Evolutionary conservation across 106 monocot species (phyloP).

Genomic region (Apostasia ramifera): DNA sequence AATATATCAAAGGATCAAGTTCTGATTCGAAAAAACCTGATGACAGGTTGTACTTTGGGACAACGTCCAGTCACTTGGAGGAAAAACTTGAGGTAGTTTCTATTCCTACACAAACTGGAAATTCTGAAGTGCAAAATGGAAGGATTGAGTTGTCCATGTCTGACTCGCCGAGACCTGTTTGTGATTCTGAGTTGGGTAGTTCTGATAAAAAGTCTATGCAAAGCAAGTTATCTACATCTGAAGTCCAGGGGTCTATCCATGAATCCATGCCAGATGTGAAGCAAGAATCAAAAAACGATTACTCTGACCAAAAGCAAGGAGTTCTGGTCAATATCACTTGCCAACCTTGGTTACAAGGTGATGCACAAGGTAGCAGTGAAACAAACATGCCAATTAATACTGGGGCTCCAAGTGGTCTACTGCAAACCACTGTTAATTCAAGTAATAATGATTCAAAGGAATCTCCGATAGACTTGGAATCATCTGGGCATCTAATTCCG

Average conservation of each 20-base stretch:
- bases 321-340: slow-evolving; percentile 1
- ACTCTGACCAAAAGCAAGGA: slow-evolving; percentile 2
- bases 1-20: slow-evolving; percentile 6
- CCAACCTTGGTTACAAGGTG: slow-evolving; percentile 13
- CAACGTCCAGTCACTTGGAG: slow-evolving; percentile 7
- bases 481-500: slow-evolving; percentile 1
- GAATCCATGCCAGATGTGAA: slow-evolving; percentile 13
- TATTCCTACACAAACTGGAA: slow-evolving; percentile 16
- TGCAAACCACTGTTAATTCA: slow-evolving; percentile 1
- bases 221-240: slow-evolving; percentile 11
- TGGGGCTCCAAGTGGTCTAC: slow-evolving; percentile 15
- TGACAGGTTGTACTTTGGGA: slow-evolving; percentile 4
- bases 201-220: slow-evolving; percentile 2
- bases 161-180: neutral
- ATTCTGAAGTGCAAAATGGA: slow-evolving; percentile 7
- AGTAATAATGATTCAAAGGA: slow-evolving; percentile 17
- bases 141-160: neutral
- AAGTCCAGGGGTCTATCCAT: slow-evolving; percentile 13
- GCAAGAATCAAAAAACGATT: neutral
- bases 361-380: slow-evolving; percentile 8
- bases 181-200: slow-evolving; percentile 5
- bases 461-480: slow-evolving; percentile 4
- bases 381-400: slow-evolving; percentile 1
- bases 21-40: slow-evolving; percentile 9
- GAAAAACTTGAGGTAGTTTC: slow-evolving; percentile 7